Base-by-base conservation (phyloP, 148 eudicot genomes). In the Rhododendron williamsianum region DNA sequence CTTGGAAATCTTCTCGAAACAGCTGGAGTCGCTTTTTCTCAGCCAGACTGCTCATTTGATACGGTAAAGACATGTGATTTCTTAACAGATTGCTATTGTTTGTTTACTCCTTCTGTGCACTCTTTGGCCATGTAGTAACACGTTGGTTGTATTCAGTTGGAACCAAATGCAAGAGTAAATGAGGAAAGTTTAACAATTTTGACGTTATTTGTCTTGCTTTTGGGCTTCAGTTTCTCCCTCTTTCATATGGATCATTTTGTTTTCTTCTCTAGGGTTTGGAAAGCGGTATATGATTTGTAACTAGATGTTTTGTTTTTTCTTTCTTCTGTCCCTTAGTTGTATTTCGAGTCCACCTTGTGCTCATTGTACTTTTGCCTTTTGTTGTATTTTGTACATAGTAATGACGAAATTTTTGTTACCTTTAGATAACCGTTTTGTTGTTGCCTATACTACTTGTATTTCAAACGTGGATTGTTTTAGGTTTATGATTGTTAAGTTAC, bases 1-100 rank as follows among this genome's bases (percentile, higher is more conserved):
- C 96, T 97, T 76, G 99, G 96, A 78, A 97, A 97, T 91, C 51
- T 92, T 85, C 82, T 95, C 82, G 98, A 95, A 91, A 92, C 92
- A 85, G 94, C 93, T 88, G 89, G 91, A 80, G 86, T 90, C 84
- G 91, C 94, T 86, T 86, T 97, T 49, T 86, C 95, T 43, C 91
- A 88, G 84, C 87, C 90, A 84, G 89, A 87, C 78, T 89, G 91
- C 86, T 90, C 95, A 67, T 90, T 91, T 89, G 93, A 93, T 88
- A 89, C 90, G 96, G 99, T 97, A 90, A 88, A 90, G 85, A 79
- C 86, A 49, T 77, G 2, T 46, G 60, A 76, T 71, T 67, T 78
- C 4, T 63, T 67, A 63, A 19, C 11, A 56, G 27, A 54, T 10
- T 51, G 27, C n/a, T 54, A 16, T 80, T 72, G 15, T 7, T 81